Evolutionary conservation across 2,329 filamentous ascomycete species (phyloP), one percentile per base, ranked within the genome.

Genomic region (Penicillium psychrosexuale): DNA sequence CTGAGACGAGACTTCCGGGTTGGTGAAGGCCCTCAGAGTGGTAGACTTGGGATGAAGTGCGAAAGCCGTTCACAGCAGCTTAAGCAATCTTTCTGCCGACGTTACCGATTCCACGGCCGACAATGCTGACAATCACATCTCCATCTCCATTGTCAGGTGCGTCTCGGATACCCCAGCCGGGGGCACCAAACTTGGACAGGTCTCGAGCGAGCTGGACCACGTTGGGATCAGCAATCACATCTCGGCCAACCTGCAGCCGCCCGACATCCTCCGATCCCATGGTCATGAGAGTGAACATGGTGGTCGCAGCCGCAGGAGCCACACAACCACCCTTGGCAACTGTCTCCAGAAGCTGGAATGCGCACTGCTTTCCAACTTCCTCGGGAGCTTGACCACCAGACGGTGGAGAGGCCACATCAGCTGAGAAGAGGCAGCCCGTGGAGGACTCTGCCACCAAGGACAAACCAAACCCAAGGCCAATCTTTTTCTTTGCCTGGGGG

Each of bases 261-360:
- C 94, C 94, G 13, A 99, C 91, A 72, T 99, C 94, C 71, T 97
- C 94, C 1, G 89, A 90, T 0, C 94, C 94, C 94, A 99, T 97
- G 33, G 92, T 91, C 94, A 99, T 99, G 59, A 99, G 79, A 17
- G 87, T 89, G 50, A 99, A 74, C 61, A 96, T 82, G 0, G 88
- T 93, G 3, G 84, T 80, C 5, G 87, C 86, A 2, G 90, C 89
- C 3, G 88, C 82, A 13, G 80, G 80, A 50, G 86, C 87, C 3
- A 90, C 89, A 70, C 91, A 96, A 1, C 94, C 94, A 11, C 92
- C 93, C 64, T 87, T 83, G 48, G 84, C 84, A 58, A 97, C 87
- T 22, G 85, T 82, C 74, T 97, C 92, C 12, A 99, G 78, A 47
- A 99, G 77, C 73, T 97, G 92, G 70, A 89, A 91, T 15, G 94